phyloP scores from a whole-genome alignment of 2,329 filamentous ascomycete genomes.

The Arthrinium puccinioides region DNA sequence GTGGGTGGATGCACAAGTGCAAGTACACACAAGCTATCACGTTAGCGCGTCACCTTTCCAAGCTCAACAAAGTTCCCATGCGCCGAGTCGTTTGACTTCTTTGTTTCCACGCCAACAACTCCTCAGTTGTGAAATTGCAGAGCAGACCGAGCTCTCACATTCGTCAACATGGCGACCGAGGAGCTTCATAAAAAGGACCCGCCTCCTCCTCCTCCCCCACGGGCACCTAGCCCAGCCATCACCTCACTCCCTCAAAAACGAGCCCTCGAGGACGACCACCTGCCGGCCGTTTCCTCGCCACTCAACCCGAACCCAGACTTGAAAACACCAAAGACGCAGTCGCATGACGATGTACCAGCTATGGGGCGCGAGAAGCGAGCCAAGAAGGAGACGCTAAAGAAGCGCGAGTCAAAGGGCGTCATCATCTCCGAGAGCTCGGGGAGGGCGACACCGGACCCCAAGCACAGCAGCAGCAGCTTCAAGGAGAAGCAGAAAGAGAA shows the following conservation, averaged over 20 bases:
- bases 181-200: constrained; percentile 22
- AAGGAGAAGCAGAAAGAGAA: constrained; percentile 27
- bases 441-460: constrained; percentile 53
- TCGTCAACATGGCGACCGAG: constrained; percentile 20
- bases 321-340: constrained; percentile 27
- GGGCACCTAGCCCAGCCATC: constrained; percentile 14
- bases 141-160: too few relatives aligned
- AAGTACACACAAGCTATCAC: too few relatives aligned
- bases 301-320: constrained; percentile 59
- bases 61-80: too few relatives aligned
- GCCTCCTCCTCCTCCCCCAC: too few relatives aligned
- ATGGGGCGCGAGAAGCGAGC: constrained; percentile 43
- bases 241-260: constrained; percentile 57
- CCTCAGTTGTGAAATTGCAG: too few relatives aligned
- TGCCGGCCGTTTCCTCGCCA: constrained; percentile 64
- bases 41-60: too few relatives aligned
- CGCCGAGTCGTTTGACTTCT: constrained; percentile 10
- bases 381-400: constrained; percentile 63
- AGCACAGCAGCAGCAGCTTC: too few relatives aligned
- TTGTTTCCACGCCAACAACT: constrained; percentile 6
- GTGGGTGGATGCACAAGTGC: too few relatives aligned
- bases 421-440: constrained; percentile 33
- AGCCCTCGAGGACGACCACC: constrained; percentile 60
- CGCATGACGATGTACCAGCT: constrained; percentile 12
- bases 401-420: constrained; percentile 54